Evolutionary conservation across 2,329 filamentous ascomycete genomes (phyloP), one percentile per base, ranked within the genome.

Genomic region (Paraconiothyrium sp.): DNA sequence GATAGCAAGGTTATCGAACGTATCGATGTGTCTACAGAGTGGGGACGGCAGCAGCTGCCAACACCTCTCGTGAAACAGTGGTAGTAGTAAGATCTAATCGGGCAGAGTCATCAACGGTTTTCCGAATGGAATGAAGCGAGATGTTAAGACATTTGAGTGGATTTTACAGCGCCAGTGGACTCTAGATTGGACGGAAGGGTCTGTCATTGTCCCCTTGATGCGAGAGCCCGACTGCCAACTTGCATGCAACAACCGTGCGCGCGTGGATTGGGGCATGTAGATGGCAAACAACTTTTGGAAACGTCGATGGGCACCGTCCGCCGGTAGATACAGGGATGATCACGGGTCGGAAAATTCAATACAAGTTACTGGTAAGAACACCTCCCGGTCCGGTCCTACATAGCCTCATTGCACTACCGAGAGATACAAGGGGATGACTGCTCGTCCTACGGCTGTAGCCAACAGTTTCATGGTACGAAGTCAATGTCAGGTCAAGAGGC

Each of bases 211-310:
- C 66, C 74, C 67, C 59, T 61, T 55, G 52, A 60, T 56, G 52
- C 72, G 71, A 70, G 63, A 68, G 67, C 70, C 73, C 68, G 68
- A 70, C 41, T 73, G 75, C 72, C 72, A 76, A 67, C 72, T 61
- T 70, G 70, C 66, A 67, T 70, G 69, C 69, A 70, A 63, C 69
- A 62, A 66, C 65, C 69, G 70, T 68, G 70, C 62, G 63, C 73
- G 71, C 67, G 62, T 59, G 46, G 56, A 50, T 56, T 59, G 56
- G 57, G 34, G 59, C 65, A 64, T 57, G 57, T 64, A 46, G n/a
- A n/a, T 48, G 63, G 59, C 68, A 71, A 77, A 73, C 77, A 78
- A 73, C 67, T 61, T 35, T 68, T 52, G 41, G 46, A 51, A 58
- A 61, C 61, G 57, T 54, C 60, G 60, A 54, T 55, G 60, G 37